Conservation (phyloP, 306 rosid species). For the Herpetospermum pedunculosum region DNA sequence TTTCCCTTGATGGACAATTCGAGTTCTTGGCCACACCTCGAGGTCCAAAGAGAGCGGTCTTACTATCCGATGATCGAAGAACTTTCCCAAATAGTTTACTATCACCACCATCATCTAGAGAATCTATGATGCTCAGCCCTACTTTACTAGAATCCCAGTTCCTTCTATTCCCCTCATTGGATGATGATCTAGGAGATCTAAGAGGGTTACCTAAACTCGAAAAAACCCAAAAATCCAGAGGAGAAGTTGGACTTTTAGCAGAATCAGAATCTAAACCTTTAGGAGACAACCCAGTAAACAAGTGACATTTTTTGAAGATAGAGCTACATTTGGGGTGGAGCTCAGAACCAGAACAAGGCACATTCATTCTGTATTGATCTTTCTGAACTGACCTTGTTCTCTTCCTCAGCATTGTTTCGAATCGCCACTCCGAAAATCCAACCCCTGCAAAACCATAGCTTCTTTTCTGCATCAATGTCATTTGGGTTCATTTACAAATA, state of each 20-base stretch:
- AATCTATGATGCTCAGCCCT: conserved; percentile 64
- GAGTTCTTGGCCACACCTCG: conserved; percentile 31
- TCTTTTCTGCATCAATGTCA: neutral
- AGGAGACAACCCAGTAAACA: conserved; percentile 52
- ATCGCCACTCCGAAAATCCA: neutral
- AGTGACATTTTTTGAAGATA: conserved; percentile 43
- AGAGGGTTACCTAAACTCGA: conserved; percentile 37
- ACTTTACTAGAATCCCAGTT: conserved; percentile 67
- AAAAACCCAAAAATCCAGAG: conserved; percentile 53
- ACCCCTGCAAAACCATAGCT: conserved; percentile 1
- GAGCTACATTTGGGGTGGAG: conserved; percentile 34
- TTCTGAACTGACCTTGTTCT: conserved; percentile 62
- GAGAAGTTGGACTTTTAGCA: conserved; percentile 80
- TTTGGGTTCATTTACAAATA: neutral
- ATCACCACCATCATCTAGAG: conserved; percentile 45
- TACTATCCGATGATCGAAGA: conserved; percentile 47
- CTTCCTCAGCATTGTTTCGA: conserved; percentile 69
- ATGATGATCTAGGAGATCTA: conserved; percentile 35
- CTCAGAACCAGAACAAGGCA: conserved; percentile 34
- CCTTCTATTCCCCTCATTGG: conserved; percentile 36
- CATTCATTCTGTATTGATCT: conserved; percentile 51
- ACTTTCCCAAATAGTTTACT: conserved; percentile 37
- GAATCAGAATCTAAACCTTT: conserved; percentile 58
- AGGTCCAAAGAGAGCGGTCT: conserved; percentile 42
- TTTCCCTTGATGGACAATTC: conserved; percentile 16